Evolutionary conservation across 2,329 filamentous ascomycete species (phyloP).

Genomic region (Bertia moriformis): DNA sequence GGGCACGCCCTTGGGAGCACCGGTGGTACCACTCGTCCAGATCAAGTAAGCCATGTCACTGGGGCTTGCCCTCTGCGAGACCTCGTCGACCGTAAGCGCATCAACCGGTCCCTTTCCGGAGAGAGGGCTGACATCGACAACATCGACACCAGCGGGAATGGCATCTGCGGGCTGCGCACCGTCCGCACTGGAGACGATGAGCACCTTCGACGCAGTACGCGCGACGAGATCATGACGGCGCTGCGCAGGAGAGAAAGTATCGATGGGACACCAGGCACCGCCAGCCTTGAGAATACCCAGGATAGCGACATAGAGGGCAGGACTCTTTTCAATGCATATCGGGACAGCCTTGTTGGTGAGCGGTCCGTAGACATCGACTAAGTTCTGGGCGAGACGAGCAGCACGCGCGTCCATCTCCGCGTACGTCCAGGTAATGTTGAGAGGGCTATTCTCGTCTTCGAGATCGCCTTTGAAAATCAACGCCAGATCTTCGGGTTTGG

Average conservation of each 20-base stretch:
- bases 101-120: conserved; percentile 1
- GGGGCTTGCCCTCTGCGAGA: conserved; percentile 4
- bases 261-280: conserved; percentile 22
- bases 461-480: conserved; percentile 8
- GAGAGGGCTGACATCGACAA: conserved; percentile 12
- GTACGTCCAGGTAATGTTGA: conserved; percentile 15
- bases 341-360: conserved; percentile 13
- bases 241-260: conserved; percentile 18
- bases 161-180: conserved; percentile 8
- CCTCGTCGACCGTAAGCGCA: neutral
- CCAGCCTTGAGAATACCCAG: conserved; percentile 24
- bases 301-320: conserved; percentile 21
- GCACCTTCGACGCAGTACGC: conserved; percentile 14
- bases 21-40: conserved; percentile 20
- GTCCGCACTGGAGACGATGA: conserved; percentile 12
- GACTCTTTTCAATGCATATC: conserved; percentile 21
- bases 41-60: conserved; percentile 18
- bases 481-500: conserved; percentile 6
- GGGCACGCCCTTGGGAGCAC: conserved; percentile 20
- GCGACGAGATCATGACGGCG: conserved; percentile 20
- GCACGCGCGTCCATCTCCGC: conserved; percentile 17
- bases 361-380: conserved; percentile 11
- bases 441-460: conserved; percentile 6
- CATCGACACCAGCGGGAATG: conserved; percentile 11
- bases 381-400: conserved; percentile 13